A percentile compares a stretch with the other conserved stretches of the same genome.
phyloP scores from a whole-genome alignment of 305 asterid species.

The Solanum hybrid region DNA sequence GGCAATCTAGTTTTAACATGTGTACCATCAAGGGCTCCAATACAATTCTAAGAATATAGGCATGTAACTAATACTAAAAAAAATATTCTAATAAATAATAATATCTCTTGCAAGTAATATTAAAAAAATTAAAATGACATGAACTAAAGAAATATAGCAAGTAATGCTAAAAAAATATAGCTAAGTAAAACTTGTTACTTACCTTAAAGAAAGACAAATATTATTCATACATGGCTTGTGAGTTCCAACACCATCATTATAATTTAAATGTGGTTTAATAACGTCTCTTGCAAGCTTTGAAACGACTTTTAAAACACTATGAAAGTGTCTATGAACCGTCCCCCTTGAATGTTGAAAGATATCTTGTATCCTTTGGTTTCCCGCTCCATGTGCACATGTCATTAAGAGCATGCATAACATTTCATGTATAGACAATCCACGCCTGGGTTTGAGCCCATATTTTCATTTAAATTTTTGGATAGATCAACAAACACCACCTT shows the following conservation, averaged over 20 bases:
- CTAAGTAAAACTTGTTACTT: neutral
- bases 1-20: neutral
- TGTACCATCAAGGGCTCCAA: neutral
- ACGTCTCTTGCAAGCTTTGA: neutral
- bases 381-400: neutral
- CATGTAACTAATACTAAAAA: neutral
- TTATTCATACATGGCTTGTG: neutral
- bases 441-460: neutral
- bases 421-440: neutral
- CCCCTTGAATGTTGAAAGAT: neutral
- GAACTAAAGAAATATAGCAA: neutral
- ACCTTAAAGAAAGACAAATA: neutral
- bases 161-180: neutral
- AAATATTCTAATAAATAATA: neutral
- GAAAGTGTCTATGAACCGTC: neutral
- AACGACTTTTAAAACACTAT: neutral
- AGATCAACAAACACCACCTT: neutral
- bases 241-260: neutral
- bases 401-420: neutral
- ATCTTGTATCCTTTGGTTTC: neutral
- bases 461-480: neutral
- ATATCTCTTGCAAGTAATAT: neutral
- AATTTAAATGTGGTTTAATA: no score
- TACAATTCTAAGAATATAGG: neutral
- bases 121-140: neutral